Base-by-base conservation (phyloP, 148 eudicot species). In the Pouteria glomerata region DNA sequence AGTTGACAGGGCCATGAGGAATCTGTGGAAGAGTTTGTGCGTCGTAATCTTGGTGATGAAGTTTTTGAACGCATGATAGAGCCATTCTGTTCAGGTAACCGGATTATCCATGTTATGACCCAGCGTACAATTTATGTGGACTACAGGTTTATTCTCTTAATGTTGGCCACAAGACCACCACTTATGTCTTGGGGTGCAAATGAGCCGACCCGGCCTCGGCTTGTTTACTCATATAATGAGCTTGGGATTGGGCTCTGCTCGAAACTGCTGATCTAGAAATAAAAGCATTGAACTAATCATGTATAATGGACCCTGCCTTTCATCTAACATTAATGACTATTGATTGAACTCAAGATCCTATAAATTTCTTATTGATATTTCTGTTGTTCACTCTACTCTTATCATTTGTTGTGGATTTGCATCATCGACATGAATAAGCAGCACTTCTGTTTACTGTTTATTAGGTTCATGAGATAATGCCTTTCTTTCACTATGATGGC, bases 41-140 rank as follows among this genome's bases (percentile, higher is more conserved):
- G 94, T 29, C 97, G 97, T 68, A 91, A 91, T 77, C 89, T 91
- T 30, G 97, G 97, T 12, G 86, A 75, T 79, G 94, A 91, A 72
- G 97, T 91, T 50, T 91, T 91, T 77, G 97, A 91, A 60, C 95
- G 97, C 73, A 74, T 91, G 76, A 91, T 91, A 35, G 97, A 91
- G 81, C 97, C 97, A 53, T 91, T 91, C 68, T 91, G 97, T 84
- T 91, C 97, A 74, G 97, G 97, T 89, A 76, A 61, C 34, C 29
- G 24, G 24, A 18, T 70, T 30, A 52, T 57, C 5, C 21, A 42
- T 44, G 11, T 29, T 57, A 0, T 42, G 21, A 24, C 18, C 24
- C 73, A 41, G 18, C 34, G 57, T 57, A 26, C 52, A 29, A 29
- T 41, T 2, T 13, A n/a, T 11, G 12, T 27, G 27, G 26, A 57